These are phyloP conservation scores for Peronospora farinosa DNA, from an alignment of 352 stramenopile species.

Conservation along the genomic window DNA sequence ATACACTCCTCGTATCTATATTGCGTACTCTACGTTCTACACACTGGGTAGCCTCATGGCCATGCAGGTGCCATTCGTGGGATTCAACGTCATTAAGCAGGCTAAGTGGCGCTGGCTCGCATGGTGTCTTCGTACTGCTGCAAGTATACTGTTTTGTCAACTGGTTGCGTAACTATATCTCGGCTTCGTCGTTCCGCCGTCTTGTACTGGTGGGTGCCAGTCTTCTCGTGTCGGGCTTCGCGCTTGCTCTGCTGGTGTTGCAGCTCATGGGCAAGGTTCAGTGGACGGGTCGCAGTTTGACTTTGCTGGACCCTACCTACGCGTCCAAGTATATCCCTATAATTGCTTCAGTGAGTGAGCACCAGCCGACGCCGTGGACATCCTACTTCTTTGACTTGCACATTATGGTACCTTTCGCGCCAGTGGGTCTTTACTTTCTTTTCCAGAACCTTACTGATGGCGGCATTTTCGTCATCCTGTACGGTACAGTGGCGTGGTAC, in stretches of 20 bases:
- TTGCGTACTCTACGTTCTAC: conserved; percentile 97
- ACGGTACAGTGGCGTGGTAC: conserved; percentile 89
- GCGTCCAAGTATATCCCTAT: conserved; percentile 93
- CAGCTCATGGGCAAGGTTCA: conserved; percentile 83
- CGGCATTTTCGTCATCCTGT: conserved; percentile 90
- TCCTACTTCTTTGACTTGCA: conserved; percentile 93
- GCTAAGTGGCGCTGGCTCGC: conserved; percentile 75
- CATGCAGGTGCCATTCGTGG: conserved; percentile 97
- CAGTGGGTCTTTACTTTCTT: conserved; percentile 87
- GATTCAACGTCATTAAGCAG: conserved; percentile 92
- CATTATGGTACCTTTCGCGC: conserved; percentile 87
- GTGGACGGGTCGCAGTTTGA: conserved; percentile 88
- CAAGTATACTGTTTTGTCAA: conserved; percentile 77
- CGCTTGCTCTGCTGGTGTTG: conserved; percentile 54
- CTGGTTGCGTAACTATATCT: conserved; percentile 72
- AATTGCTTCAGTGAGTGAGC: conserved; percentile 90
- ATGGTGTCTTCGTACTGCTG: conserved; percentile 92
- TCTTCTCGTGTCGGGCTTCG: conserved; percentile 50
- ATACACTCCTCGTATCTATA: conserved; percentile 92
- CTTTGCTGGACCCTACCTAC: conserved; percentile 88
- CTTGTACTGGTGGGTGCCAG: conserved; percentile 61
- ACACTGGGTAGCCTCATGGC: conserved; percentile 92
- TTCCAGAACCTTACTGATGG: conserved; percentile 87
- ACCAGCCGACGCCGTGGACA: conserved; percentile 91
- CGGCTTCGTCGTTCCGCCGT: conserved; percentile 63